A percentile compares a stretch with the other conserved stretches of the same genome.
Evolutionary conservation across 192 early-diverging fungal species (phyloP).

Genomic region (Irineochytrium annulatum): DNA sequence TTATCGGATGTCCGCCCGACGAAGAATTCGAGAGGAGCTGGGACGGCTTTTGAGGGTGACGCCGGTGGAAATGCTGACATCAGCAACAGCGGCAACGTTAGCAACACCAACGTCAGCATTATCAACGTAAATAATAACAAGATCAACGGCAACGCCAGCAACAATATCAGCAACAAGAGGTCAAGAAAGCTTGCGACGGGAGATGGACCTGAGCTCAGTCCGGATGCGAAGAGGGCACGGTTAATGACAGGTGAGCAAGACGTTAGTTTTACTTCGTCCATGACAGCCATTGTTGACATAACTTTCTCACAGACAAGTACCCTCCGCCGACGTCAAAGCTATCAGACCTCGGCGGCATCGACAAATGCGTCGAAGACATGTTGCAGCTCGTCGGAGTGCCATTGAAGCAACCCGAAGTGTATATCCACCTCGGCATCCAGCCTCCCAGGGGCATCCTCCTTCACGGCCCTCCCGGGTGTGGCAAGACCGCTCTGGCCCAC

Average conservation of each 20-base stretch:
- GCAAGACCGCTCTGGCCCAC: slow-evolving; percentile 92
- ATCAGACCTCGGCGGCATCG: slow-evolving; percentile 86
- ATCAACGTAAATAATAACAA: neutral
- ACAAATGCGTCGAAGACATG: slow-evolving; percentile 81
- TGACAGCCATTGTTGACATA: neutral
- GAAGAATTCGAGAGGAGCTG: no score
- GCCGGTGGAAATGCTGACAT: no score
- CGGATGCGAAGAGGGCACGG: slow-evolving; percentile 15
- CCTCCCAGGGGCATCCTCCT: slow-evolving; percentile 91
- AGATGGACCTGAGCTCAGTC: neutral
- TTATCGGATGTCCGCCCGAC: neutral
- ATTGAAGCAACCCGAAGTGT: slow-evolving; percentile 88
- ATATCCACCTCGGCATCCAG: slow-evolving; percentile 85
- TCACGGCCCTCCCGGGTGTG: slow-evolving; percentile 96
- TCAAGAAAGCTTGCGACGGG: neutral
- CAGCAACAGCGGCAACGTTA: neutral
- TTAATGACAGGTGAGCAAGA: neutral
- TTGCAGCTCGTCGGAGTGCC: slow-evolving; percentile 92
- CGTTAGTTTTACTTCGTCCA: neutral
- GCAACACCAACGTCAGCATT: neutral
- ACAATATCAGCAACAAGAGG: neutral
- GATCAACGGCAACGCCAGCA: slow-evolving; percentile 3
- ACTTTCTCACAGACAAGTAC: slow-evolving; percentile 33
- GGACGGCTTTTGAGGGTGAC: neutral
- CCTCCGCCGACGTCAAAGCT: slow-evolving; percentile 59